Conservation (phyloP, 345 rosid species). For the Pelargonium nanum region DNA sequence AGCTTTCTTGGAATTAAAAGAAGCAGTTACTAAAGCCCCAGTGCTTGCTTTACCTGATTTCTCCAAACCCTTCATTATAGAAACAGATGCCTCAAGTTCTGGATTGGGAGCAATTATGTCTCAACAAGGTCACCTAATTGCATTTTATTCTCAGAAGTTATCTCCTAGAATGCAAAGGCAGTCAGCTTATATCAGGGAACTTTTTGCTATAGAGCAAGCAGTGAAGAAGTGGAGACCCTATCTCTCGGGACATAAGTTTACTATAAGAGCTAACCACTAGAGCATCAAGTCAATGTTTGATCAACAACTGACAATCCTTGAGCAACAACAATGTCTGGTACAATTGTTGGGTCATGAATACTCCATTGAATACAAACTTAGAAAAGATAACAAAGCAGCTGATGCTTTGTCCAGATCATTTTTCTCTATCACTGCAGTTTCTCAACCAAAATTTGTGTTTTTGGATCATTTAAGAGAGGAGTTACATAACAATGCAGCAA, state of each 20-base stretch:
- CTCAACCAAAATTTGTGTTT: too few species aligned
- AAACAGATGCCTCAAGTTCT: background rate
- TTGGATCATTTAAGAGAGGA: too few species aligned
- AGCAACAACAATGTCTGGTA: too few species aligned
- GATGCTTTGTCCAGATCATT: too few species aligned
- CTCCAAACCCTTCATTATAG: background rate
- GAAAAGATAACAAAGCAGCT: too few species aligned
- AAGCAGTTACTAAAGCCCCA: background rate
- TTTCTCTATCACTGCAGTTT: too few species aligned
- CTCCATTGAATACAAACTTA: too few species aligned
- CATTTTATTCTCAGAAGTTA: background rate
- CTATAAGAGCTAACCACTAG: background rate
- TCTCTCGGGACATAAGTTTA: background rate
- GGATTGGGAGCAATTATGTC: background rate
- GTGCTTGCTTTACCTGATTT: constrained; percentile 1
- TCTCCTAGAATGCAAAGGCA: background rate
- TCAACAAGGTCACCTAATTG: background rate
- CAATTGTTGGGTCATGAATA: too few species aligned
- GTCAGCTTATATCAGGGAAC: background rate
- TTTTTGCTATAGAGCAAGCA: background rate
- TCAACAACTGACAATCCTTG: too few species aligned
- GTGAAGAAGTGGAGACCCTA: background rate
- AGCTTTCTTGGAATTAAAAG: background rate
- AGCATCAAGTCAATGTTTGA: too few species aligned
- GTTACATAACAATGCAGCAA: too few species aligned